A percentile compares a stretch with the other conserved stretches of the same genome.
phyloP scores from a whole-genome alignment of 768 basidiomycete species.

The Tylopilus rubrobrunneus region DNA sequence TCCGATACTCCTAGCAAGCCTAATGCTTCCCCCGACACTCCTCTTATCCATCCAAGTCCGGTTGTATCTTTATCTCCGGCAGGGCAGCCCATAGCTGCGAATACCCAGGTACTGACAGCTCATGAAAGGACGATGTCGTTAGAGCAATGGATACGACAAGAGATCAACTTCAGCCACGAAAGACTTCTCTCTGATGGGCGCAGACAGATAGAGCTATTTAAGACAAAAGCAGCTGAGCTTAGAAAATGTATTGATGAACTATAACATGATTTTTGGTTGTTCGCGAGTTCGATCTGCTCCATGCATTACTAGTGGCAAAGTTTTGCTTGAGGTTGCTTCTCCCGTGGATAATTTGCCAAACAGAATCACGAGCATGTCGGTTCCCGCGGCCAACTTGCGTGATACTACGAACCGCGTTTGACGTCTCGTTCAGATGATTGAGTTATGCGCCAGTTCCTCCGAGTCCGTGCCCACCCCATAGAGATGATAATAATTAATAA shows the following conservation, averaged over 20 bases:
- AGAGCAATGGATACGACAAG: slow-evolving; percentile 78
- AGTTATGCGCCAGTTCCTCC: no score
- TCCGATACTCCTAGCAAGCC: neutral
- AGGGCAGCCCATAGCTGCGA: slow-evolving; percentile 9
- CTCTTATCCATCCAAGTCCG: slow-evolving; percentile 1
- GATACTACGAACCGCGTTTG: no score
- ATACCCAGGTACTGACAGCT: slow-evolving; percentile 20
- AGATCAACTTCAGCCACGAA: slow-evolving; percentile 67
- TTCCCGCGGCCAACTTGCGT: no score
- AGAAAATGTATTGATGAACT: slow-evolving; percentile 35
- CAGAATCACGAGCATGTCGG: no score
- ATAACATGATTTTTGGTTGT: slow-evolving; percentile 6
- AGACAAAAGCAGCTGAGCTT: slow-evolving; percentile 40
- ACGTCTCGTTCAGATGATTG: no score
- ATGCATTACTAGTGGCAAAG: no score
- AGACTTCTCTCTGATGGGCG: slow-evolving; percentile 52
- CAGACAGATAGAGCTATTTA: slow-evolving; percentile 46
- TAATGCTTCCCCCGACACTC: neutral
- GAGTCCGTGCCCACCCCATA: no score
- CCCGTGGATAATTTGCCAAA: no score
- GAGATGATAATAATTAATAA: no score
- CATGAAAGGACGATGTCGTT: slow-evolving; percentile 75
- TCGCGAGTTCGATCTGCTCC: neutral
- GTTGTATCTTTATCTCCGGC: slow-evolving; percentile 14
- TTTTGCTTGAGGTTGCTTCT: no score